These are phyloP conservation scores for Leccinum pachyderme DNA, from an alignment of 1,284 basidiomycete species.

Conservation along the genomic window DNA sequence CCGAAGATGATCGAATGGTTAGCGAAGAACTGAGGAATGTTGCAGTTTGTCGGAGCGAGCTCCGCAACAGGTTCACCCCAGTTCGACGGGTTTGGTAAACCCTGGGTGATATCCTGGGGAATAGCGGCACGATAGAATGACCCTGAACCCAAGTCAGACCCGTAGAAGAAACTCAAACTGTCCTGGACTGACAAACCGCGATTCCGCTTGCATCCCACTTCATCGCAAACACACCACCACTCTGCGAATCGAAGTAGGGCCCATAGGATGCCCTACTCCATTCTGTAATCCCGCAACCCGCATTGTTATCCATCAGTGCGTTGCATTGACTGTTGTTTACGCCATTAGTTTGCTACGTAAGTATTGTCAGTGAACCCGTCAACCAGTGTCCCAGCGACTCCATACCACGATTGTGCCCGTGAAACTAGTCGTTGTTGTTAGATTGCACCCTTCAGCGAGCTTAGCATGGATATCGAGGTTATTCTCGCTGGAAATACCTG, in stretches of 20 bases:
- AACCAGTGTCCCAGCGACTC: not conserved
- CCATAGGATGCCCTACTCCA: constrained; percentile 59
- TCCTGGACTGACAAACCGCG: constrained; percentile 48
- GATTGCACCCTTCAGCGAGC: constrained; percentile 43
- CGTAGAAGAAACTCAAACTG: constrained; percentile 2
- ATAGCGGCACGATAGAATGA: constrained; percentile 59
- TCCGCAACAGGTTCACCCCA: constrained; percentile 56
- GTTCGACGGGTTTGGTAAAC: constrained; percentile 42
- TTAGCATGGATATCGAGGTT: constrained; percentile 5
- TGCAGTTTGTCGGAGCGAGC: constrained; percentile 44
- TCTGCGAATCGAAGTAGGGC: constrained; percentile 51
- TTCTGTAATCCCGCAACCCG: constrained; percentile 60
- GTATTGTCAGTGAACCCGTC: constrained; percentile 7
- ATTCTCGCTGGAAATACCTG: constrained; percentile 36
- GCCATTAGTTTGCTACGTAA: constrained; percentile 38
- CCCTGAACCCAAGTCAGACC: constrained; percentile 38
- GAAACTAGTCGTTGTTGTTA: constrained; percentile 43
- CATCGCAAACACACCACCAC: constrained; percentile 66
- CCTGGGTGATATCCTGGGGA: constrained; percentile 49
- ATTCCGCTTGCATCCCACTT: constrained; percentile 58
- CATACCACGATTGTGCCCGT: constrained; percentile 49
- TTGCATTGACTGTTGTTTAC: constrained; percentile 44
- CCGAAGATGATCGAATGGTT: constrained; percentile 67
- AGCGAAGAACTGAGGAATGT: constrained; percentile 49
- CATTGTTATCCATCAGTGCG: constrained; percentile 40